These are phyloP conservation scores for Naganishia antarctica DNA, from an alignment of 768 basidiomycete genomes.

Conservation along the genomic window DNA sequence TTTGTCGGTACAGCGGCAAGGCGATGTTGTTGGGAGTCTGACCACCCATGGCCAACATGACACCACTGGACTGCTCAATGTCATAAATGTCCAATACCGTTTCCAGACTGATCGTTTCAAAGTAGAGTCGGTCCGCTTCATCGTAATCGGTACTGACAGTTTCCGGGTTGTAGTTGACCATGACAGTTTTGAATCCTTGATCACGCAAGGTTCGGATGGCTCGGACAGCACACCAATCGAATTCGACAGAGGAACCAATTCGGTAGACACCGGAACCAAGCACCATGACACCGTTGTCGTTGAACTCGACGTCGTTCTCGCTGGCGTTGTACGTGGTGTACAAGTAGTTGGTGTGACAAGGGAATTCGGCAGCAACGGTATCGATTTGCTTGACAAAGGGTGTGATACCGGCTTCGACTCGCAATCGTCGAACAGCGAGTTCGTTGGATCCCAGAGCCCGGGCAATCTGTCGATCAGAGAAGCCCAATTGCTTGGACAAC, in stretches of 20 bases:
- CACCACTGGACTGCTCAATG: constrained; percentile 75
- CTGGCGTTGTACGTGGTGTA: constrained; percentile 97
- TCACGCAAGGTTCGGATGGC: constrained; percentile 93
- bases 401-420: constrained; percentile 73
- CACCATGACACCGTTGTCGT: constrained; percentile 92
- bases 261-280: constrained; percentile 97
- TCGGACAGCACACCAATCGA: constrained; percentile 98
- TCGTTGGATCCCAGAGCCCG: constrained; percentile 79
- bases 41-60: constrained; percentile 96
- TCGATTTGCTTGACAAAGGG: constrained; percentile 99
- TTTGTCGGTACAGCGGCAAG: constrained; percentile 87
- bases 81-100: constrained; percentile 97
- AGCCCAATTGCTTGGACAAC: constrained; percentile 87
- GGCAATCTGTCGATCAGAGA: constrained; percentile 89
- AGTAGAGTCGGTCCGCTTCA: constrained; percentile 95
- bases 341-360: constrained; percentile 96
- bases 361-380: constrained; percentile 97
- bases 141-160: constrained; percentile 99
- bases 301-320: constrained; percentile 83
- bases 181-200: constrained; percentile 89
- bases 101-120: constrained; percentile 96
- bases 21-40: constrained; percentile 99
- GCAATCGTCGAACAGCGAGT: constrained; percentile 81
- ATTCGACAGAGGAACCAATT: constrained; percentile 98
- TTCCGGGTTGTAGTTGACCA: constrained; percentile 99